Percentiles rank a stretch among this genome's conserved stretches.
Conservation (phyloP, 176 grass and related monocot genomes). For the Musa itinerans region DNA sequence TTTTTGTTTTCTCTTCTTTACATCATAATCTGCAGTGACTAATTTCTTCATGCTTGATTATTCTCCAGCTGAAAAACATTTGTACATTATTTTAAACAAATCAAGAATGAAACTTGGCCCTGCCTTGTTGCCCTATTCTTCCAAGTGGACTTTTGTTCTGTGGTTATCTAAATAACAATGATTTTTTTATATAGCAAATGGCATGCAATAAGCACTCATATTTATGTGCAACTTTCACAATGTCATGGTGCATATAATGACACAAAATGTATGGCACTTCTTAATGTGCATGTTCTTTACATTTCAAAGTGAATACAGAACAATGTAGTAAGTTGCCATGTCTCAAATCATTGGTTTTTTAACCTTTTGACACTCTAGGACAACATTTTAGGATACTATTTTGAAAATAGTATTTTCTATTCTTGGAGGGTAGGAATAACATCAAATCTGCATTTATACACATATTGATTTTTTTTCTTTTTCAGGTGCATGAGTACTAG, state of each 20-base stretch:
- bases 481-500: slow-evolving; percentile 97
- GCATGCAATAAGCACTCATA: background rate
- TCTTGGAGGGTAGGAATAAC: no score
- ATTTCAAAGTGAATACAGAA: background rate
- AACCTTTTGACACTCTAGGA: background rate
- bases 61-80: no score
- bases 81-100: background rate
- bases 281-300: background rate
- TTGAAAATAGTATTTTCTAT: background rate
- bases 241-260: background rate
- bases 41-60: background rate
- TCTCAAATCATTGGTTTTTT: background rate
- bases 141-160: no score
- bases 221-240: background rate
- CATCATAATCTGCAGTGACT: background rate
- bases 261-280: background rate
- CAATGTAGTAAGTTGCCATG: background rate
- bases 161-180: no score
- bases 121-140: no score
- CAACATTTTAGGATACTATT: background rate
- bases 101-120: background rate
- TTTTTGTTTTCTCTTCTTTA: background rate
- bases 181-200: background rate
- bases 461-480: slow-evolving; percentile 17
- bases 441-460: background rate